These are phyloP conservation scores for Eimeria sp. DNA, from an alignment of 169 alveolate species.

Conservation along the genomic window DNA sequence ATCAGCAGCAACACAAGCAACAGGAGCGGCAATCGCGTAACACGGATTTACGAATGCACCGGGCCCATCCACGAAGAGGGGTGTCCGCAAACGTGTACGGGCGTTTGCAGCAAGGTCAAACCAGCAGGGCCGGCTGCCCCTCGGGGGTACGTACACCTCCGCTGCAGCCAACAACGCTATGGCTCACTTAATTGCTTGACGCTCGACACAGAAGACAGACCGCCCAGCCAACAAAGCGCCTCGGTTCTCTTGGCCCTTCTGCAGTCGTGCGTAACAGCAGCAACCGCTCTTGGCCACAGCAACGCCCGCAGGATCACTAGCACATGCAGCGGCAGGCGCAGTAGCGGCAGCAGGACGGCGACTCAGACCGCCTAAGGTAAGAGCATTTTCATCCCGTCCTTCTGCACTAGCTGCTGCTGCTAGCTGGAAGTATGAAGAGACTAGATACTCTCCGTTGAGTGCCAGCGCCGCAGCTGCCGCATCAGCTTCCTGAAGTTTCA, in stretches of 20 bases:
- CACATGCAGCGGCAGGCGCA: not conserved
- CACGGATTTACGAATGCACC: not conserved
- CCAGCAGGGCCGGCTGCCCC: not conserved
- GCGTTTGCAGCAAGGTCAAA: not conserved
- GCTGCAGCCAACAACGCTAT: not conserved
- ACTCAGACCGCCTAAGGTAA: not conserved
- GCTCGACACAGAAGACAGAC: conserved; percentile 21
- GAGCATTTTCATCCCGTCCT: not conserved
- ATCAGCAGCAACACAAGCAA: conserved; percentile 26
- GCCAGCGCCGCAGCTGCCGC: conserved; percentile 69
- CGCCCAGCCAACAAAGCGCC: not conserved
- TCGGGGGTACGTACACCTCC: not conserved
- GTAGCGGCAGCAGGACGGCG: not conserved
- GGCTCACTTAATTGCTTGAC: conserved; percentile 52
- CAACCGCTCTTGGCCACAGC: not conserved
- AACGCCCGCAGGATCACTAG: not conserved
- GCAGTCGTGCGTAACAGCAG: conserved; percentile 20
- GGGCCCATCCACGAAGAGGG: not conserved
- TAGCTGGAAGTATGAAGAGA: conserved; percentile 25
- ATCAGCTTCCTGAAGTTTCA: conserved; percentile 29
- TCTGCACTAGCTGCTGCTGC: conserved; percentile 46
- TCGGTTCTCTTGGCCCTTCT: not conserved
- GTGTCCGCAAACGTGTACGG: not conserved
- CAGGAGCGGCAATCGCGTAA: not conserved
- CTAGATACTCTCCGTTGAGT: conserved; percentile 40